A percentile compares a stretch with the other conserved stretches of the same genome.
These are phyloP conservation scores for Phytopythium kandeliae DNA, from an alignment of 352 stramenopile species.

Conservation along the genomic window DNA sequence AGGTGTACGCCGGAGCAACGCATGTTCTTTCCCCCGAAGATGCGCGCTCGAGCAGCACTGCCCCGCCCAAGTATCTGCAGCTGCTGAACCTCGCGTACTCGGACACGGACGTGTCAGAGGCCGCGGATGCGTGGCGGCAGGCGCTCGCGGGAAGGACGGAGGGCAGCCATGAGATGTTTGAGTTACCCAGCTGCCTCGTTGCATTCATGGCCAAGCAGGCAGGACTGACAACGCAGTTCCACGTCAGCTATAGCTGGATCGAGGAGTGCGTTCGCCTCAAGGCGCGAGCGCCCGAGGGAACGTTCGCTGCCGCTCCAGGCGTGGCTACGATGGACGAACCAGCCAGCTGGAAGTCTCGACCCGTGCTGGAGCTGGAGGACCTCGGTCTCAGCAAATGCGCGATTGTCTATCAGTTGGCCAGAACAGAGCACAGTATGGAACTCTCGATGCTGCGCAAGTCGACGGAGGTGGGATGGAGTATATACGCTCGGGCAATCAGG, in stretches of 20 bases:
- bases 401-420: conserved; percentile 38
- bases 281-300: conserved; percentile 40
- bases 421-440: conserved; percentile 29
- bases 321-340: conserved; percentile 1
- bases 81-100: conserved; percentile 40
- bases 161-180: conserved; percentile 15
- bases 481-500: neutral
- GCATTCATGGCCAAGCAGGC: conserved; percentile 46
- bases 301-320: conserved; percentile 23
- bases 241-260: conserved; percentile 78
- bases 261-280: conserved; percentile 70
- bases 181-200: conserved; percentile 50
- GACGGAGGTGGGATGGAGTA: conserved; percentile 21
- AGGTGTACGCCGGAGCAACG: conserved; percentile 42
- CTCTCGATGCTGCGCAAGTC: conserved; percentile 46
- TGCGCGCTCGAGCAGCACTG: conserved; percentile 6
- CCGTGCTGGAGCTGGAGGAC: conserved; percentile 44
- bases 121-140: conserved; percentile 35
- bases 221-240: conserved; percentile 43
- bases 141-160: conserved; percentile 25
- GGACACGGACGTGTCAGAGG: conserved; percentile 31
- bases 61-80: conserved; percentile 27
- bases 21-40: conserved; percentile 71
- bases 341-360: conserved; percentile 41
- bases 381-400: conserved; percentile 33